A percentile compares a stretch with the other conserved stretches of the same genome.
These are phyloP conservation scores for Tetrapyrgos nigripes DNA, from an alignment of 1,284 basidiomycete species.

Conservation along the genomic window DNA sequence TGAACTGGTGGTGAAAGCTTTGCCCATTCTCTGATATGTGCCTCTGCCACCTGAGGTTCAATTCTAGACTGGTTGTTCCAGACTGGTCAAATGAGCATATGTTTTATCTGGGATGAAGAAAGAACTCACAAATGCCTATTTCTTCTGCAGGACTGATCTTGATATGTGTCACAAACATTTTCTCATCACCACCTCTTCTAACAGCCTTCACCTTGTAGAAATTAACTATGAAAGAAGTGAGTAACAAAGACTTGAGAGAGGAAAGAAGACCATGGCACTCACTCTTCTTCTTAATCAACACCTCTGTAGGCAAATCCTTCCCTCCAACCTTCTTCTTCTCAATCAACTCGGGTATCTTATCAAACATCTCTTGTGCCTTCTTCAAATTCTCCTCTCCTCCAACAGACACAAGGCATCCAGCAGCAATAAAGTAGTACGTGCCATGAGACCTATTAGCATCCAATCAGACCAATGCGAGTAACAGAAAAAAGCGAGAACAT, in stretches of 20 bases:
- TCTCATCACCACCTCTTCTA: constrained; percentile 56
- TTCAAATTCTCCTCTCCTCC: constrained; percentile 7
- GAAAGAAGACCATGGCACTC: constrained; percentile 20
- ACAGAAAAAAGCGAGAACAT: constrained; percentile 18
- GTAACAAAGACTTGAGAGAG: not conserved
- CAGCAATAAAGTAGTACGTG: constrained; percentile 79
- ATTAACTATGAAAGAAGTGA: constrained; percentile 51
- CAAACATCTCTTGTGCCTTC: constrained; percentile 68
- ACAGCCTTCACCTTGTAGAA: constrained; percentile 76
- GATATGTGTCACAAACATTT: constrained; percentile 57
- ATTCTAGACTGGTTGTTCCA: constrained; percentile 77
- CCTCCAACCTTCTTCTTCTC: constrained; percentile 68
- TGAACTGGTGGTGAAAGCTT: constrained; percentile 52
- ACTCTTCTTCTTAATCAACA: constrained; percentile 77
- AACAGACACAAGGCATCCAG: constrained; percentile 40
- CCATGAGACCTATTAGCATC: constrained; percentile 66
- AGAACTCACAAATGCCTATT: constrained; percentile 62
- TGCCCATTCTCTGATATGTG: constrained; percentile 59
- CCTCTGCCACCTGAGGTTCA: constrained; percentile 53
- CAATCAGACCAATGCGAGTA: not conserved
- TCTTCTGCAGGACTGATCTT: constrained; percentile 75
- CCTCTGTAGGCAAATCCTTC: constrained; percentile 75
- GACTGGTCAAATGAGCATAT: constrained; percentile 44
- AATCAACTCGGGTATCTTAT: constrained; percentile 64
- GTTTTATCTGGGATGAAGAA: constrained; percentile 37